Evolutionary conservation across 495 filamentous ascomycete genomes (phyloP).

Genomic region (Daldinia decipiens): DNA sequence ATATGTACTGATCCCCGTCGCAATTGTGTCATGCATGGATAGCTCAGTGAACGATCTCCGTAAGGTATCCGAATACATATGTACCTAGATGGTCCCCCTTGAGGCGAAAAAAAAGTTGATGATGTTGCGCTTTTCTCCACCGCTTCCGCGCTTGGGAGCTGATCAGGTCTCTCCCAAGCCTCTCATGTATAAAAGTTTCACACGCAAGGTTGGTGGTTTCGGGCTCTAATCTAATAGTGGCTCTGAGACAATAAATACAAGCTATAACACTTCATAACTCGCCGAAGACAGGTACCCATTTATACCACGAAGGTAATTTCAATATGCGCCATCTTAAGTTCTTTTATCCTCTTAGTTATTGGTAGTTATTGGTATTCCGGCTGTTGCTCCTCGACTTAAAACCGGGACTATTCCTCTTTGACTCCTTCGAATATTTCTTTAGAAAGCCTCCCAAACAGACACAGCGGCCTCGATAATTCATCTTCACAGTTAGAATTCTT

Average conservation of each 20-base stretch:
- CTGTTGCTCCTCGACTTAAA: slow-evolving; percentile 29
- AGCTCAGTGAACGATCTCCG: slow-evolving; percentile 40
- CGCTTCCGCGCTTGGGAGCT: slow-evolving; percentile 38
- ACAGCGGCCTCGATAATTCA: slow-evolving; percentile 15
- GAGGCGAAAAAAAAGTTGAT: slow-evolving; percentile 32
- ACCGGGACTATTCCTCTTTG: slow-evolving; percentile 6
- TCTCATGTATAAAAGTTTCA: slow-evolving; percentile 37
- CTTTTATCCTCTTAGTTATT: slow-evolving; percentile 25
- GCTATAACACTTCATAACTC: slow-evolving; percentile 28
- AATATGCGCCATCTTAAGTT: slow-evolving; percentile 36
- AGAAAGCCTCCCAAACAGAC: slow-evolving; percentile 9
- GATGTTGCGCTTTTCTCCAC: slow-evolving; percentile 44
- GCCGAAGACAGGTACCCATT: slow-evolving; percentile 13
- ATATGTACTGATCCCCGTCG: slow-evolving; percentile 41
- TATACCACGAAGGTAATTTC: slow-evolving; percentile 33
- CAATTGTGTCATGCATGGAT: slow-evolving; percentile 48
- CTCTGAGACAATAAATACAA: slow-evolving; percentile 36
- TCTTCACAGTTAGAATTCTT: neutral
- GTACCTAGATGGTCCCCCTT: slow-evolving; percentile 37
- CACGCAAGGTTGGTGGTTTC: slow-evolving; percentile 33
- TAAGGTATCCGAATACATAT: slow-evolving; percentile 45
- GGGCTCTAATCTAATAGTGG: slow-evolving; percentile 44
- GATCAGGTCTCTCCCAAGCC: slow-evolving; percentile 28
- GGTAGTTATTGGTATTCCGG: slow-evolving; percentile 29
- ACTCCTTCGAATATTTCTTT: neutral